Evolutionary conservation across 169 alveolate genomes (phyloP).

Genomic region (Plasmodium relictum): DNA sequence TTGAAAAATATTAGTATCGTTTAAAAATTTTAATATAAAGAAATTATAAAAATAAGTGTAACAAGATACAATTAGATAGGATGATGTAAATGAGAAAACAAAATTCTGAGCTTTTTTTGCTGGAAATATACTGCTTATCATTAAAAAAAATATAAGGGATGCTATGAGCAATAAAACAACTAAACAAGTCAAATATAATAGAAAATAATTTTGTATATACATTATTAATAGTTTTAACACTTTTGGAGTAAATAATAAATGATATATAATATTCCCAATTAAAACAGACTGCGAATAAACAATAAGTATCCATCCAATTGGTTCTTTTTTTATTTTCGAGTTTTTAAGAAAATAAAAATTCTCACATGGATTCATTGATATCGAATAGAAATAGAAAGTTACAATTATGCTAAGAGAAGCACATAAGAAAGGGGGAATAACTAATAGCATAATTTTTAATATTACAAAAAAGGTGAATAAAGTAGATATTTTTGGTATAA

Average conservation of each 20-base stretch:
- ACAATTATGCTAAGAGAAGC: constrained; percentile 32
- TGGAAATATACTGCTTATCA: constrained; percentile 69
- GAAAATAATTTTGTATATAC: constrained; percentile 8
- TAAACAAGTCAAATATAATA: constrained; percentile 16
- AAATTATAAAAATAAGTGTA: constrained; percentile 32
- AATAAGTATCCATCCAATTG: constrained; percentile 69
- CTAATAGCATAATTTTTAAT: constrained; percentile 18
- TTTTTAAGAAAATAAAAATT: constrained; percentile 23
- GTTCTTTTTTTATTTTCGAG: constrained; percentile 37
- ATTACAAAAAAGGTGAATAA: constrained; percentile 42
- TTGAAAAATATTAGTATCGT: constrained; percentile 38
- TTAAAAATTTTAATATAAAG: not conserved
- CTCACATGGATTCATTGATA: constrained; percentile 58
- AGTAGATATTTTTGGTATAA: constrained; percentile 54
- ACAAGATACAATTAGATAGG: constrained; percentile 50
- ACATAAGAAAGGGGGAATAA: constrained; percentile 43
- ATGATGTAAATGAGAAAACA: constrained; percentile 68
- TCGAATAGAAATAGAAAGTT: constrained; percentile 59
- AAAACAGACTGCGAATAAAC: constrained; percentile 57
- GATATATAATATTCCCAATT: constrained; percentile 58
- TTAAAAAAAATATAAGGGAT: constrained; percentile 35
- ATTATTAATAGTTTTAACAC: constrained; percentile 6
- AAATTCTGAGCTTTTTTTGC: constrained; percentile 69
- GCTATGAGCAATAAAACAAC: constrained; percentile 30
- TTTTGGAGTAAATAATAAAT: constrained; percentile 26